phyloP scores from a whole-genome alignment of 805 yeast species.

The Yarrowia hollandica region DNA sequence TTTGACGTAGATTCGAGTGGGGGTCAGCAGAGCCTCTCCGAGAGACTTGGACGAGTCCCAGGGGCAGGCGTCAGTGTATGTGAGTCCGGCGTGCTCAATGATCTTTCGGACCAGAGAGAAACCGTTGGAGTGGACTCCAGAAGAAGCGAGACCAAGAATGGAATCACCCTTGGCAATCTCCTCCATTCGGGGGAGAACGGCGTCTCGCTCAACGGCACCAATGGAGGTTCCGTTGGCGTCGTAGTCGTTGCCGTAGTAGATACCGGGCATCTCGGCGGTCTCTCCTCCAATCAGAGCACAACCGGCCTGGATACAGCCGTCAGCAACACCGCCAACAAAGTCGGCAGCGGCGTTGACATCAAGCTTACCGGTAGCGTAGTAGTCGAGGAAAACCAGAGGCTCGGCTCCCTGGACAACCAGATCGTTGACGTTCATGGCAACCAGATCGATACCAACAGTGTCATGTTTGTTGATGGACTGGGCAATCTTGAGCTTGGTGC shows the following conservation, averaged over 20 bases:
- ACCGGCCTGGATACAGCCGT: constrained; percentile 91
- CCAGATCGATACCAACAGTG: constrained; percentile 98
- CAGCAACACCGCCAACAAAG: constrained; percentile 93
- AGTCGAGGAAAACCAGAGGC: constrained; percentile 91
- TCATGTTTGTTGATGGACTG: constrained; percentile 85
- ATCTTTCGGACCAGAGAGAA: constrained; percentile 92
- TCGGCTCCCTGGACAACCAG: constrained; percentile 99
- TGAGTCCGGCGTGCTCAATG: constrained; percentile 70
- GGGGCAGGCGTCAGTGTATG: constrained; percentile 77
- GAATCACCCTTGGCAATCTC: constrained; percentile 78
- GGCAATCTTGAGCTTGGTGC: constrained; percentile 93
- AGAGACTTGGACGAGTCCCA: constrained; percentile 72
- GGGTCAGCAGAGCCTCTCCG: constrained; percentile 83
- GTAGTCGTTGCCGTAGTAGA: constrained; percentile 92
- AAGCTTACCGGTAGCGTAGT: constrained; percentile 91
- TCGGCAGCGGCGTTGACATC: constrained; percentile 81
- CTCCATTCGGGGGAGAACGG: constrained; percentile 69
- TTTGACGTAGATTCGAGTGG: constrained; percentile 93
- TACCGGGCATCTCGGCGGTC: constrained; percentile 99
- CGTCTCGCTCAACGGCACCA: constrained; percentile 83
- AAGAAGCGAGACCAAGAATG: constrained; percentile 81
- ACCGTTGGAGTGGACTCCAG: constrained; percentile 96
- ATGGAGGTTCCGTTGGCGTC: constrained; percentile 98
- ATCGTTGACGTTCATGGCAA: constrained; percentile 98
- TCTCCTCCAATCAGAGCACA: constrained; percentile 99